Evolutionary conservation across 345 rosid species (phyloP), one percentile per base, ranked within the genome.

Genomic region (Rhizophora apiculata): DNA sequence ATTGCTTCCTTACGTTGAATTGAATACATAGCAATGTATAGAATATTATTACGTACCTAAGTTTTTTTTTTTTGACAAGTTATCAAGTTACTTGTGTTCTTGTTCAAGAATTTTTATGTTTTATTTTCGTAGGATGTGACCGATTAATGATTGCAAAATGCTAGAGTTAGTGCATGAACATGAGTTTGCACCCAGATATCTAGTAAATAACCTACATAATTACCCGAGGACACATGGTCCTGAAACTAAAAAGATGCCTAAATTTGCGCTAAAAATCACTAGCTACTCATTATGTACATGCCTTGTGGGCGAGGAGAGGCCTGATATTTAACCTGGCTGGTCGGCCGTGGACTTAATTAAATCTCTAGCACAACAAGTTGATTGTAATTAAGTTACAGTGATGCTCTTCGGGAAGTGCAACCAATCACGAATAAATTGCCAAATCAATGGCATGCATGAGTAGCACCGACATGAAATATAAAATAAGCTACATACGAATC

Each of bases 381-480:
- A 51, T 61, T 43, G 9, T 7, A 60, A 32, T 24, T 16, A 18
- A 51, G 24, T 32, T 22, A 6, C 26, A 51, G 27, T 36, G 24
- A 21, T 52, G 49, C 3, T 10, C 9, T 15, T 3, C 6, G 24
- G 63, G 57, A 65, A 22, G 67, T 60, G 56, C 55, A 10, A 60
- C 57, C 56, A 29, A 51, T 19, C 57, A 36, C 43, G 1, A 58
- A 59, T 39, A 58, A 63, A 18, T 67, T 39, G 63, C 43, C 65
- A 72, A 74, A 74, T 80, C 34, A 37, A 72, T 67, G 70, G 72
- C 80, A 59, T 24, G 57, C 21, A 10, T 51, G 27, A 67, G 73
- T 79, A 77, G 82, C 24, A 76, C 80, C 77, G 51, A 52, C 39
- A 21, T 63, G 31, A 62, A 63, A 68, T n/a, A 67, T 19, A 13